Evolutionary conservation across 1,284 basidiomycete species (phyloP).

Genomic region (Gymnopus androsaceus): DNA sequence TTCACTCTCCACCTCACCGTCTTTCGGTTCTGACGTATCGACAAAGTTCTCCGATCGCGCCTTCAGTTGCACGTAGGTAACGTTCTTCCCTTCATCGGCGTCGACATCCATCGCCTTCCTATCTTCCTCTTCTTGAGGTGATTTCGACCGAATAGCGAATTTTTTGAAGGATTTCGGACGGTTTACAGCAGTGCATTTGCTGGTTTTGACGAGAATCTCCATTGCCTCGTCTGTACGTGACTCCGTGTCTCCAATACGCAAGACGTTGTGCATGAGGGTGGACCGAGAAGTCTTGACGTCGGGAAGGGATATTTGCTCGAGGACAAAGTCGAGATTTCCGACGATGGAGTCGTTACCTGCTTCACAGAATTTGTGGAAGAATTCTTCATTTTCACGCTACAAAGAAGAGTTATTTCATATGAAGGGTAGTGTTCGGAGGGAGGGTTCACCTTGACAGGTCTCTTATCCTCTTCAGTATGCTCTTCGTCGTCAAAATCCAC

Average conservation of each 20-base stretch:
- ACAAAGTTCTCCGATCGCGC: conserved; percentile 62
- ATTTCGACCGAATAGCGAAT: conserved; percentile 52
- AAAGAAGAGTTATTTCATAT: too few relatives aligned
- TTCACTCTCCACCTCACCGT: conserved; percentile 35
- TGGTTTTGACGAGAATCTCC: conserved; percentile 74
- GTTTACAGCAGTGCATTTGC: conserved; percentile 80
- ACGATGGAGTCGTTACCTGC: conserved; percentile 52
- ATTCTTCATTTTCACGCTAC: conserved; percentile 79
- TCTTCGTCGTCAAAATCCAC: conserved; percentile 85
- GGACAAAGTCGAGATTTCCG: conserved; percentile 72
- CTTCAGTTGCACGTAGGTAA: conserved; percentile 53
- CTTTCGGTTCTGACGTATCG: conserved; percentile 38
- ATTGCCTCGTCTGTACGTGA: conserved; percentile 68
- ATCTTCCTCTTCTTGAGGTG: conserved; percentile 30
- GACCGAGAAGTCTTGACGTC: conserved; percentile 73
- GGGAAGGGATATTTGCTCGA: conserved; percentile 70
- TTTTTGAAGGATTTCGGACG: conserved; percentile 83
- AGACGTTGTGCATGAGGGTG: conserved; percentile 56
- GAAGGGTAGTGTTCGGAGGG: too few relatives aligned
- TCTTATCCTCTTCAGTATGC: conserved; percentile 72
- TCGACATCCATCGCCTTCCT: conserved; percentile 28
- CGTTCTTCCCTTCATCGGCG: conserved; percentile 36
- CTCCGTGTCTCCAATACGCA: conserved; percentile 78
- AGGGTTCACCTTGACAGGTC: conserved; percentile 70
- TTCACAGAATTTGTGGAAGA: conserved; percentile 59